Evolutionary conservation across 495 filamentous ascomycete genomes (phyloP), one percentile per base, ranked within the genome.

Genomic region (Hypomontagnella monticulosa): DNA sequence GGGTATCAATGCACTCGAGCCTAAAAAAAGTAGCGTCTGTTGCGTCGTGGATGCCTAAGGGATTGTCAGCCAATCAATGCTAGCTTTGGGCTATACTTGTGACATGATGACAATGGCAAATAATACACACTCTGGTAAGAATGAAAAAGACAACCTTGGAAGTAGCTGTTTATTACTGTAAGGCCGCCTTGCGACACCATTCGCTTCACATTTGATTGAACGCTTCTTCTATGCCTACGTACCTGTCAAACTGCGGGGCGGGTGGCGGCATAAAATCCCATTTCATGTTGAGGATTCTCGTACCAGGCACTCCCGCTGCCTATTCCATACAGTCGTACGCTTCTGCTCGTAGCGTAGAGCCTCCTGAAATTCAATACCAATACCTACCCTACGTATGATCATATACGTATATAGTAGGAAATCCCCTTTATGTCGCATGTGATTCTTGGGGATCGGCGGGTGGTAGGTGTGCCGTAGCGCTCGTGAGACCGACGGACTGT

Each of bases 1-100:
- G 73, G 73, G 73, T 75, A 75, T 68, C 73, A 73, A 75, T 74
- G 72, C 72, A 67, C 67, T 27, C 42, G 67, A 67, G 72, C 72
- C 72, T 55, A 66, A 73, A 66, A 46, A 61, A 44, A 63, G 44
- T 61, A 57, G 63, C 63, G 57, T 48, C 40, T 47, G 49, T 36
- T 69, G 50, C 44, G 43, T 57, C 50, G 53, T 74, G 65, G 70
- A 55, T 74, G 72, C 72, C 72, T 67, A 67, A 74, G 59, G 36
- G 40, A 23, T 14, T 30, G 43, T 63, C 55, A 54, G 53, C 65
- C 69, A 71, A 68, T 68, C 69, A 68, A 14, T 52, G 23, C 32
- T 51, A 49, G 9, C 52, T 54, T 58, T 16, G 34, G 37, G 48
- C 47, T 52, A 52, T 53, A 57, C 67, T 46, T 70, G 61, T 62